phyloP scores from a whole-genome alignment of 2,329 filamentous ascomycete genomes.

The Leptographium wingfieldii region DNA sequence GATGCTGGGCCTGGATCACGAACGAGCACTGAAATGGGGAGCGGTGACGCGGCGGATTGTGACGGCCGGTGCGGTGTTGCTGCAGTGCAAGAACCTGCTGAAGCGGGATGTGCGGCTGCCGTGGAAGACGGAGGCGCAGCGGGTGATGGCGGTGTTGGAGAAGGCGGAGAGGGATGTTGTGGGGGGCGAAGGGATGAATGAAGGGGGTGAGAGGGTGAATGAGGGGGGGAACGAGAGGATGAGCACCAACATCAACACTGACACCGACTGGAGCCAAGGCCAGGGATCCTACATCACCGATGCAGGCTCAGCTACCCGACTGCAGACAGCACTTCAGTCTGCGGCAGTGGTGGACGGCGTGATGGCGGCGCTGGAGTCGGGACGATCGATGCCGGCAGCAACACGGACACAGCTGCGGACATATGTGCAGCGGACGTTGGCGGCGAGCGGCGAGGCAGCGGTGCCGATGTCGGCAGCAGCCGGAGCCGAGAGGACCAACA shows the following conservation, averaged over 20 bases:
- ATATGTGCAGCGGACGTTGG: slow-evolving; percentile 43
- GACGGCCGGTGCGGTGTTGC: slow-evolving; percentile 59
- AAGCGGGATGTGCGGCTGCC: slow-evolving; percentile 67
- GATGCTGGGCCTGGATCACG: slow-evolving; percentile 57
- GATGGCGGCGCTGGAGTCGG: slow-evolving; percentile 49
- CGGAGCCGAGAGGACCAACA: not conserved
- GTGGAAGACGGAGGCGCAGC: slow-evolving; percentile 62
- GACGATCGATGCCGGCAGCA: slow-evolving; percentile 50
- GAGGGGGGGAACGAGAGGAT: not conserved
- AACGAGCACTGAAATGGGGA: slow-evolving; percentile 47
- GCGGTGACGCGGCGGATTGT: slow-evolving; percentile 51
- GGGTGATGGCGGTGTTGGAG: slow-evolving; percentile 59
- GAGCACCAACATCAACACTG: too few relatives aligned
- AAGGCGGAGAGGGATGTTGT: slow-evolving; percentile 24
- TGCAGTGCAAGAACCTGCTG: slow-evolving; percentile 72
- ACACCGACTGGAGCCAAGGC: too few relatives aligned
- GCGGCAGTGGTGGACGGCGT: slow-evolving; percentile 43
- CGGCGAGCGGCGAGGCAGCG: slow-evolving; percentile 34
- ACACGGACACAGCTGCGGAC: slow-evolving; percentile 47
- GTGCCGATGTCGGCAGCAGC: slow-evolving; percentile 16
- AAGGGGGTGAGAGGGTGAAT: not conserved
- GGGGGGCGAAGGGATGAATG: not conserved
- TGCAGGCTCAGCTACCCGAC: not conserved
- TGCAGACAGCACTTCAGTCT: not conserved
- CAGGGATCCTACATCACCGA: not conserved